Percentiles rank a stretch among this genome's conserved stretches.
These are phyloP conservation scores for Sphagnum fallax DNA, from an alignment of 228 moss, liverwort and hornwort species.

Conservation along the genomic window DNA sequence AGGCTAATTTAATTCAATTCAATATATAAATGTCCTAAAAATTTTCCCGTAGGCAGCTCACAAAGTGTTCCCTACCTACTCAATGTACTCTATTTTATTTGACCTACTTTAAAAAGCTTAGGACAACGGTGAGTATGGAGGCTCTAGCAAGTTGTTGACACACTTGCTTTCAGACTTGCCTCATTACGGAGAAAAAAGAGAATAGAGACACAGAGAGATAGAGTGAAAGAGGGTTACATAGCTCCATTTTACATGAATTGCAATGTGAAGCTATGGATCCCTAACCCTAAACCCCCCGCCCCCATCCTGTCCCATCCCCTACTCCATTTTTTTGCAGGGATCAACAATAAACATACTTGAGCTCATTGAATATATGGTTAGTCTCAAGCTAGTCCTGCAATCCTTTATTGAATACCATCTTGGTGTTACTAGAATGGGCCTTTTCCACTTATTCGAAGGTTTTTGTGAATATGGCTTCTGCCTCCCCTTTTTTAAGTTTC, in stretches of 20 bases:
- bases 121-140: background rate
- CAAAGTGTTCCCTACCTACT: conserved; percentile 3
- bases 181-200: too few species aligned
- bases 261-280: conserved; percentile 29
- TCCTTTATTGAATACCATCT: too few species aligned
- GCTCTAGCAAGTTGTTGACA: background rate
- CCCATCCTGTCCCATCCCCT: too few species aligned
- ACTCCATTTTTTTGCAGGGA: background rate
- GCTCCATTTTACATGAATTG: conserved; percentile 24
- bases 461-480: too few species aligned
- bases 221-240: conserved; percentile 9
- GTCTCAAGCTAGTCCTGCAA: background rate
- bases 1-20: too few species aligned
- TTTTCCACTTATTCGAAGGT: too few species aligned
- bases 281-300: background rate
- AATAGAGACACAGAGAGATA: background rate
- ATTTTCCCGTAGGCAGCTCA: background rate
- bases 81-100: conserved; percentile 15
- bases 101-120: background rate
- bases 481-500: too few species aligned
- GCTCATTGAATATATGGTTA: background rate
- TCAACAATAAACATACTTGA: background rate
- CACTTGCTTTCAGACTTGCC: background rate
- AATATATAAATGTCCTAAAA: conserved; percentile 20
- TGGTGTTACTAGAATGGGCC: too few species aligned